phyloP scores from a whole-genome alignment of 2,329 filamentous ascomycete species.

The Sporothrix phasma region DNA sequence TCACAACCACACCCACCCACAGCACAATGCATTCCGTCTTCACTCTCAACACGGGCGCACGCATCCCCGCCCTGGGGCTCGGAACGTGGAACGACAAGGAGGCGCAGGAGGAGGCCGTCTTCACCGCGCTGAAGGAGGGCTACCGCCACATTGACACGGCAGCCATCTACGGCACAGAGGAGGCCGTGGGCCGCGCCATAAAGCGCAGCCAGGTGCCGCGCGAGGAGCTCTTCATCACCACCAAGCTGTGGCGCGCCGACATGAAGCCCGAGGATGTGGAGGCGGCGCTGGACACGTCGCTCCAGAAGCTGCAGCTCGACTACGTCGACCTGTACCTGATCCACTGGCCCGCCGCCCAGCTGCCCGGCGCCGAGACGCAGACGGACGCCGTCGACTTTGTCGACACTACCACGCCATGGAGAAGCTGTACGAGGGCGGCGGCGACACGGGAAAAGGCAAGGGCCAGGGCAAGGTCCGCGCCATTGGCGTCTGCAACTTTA shows the following conservation, averaged over 20 bases:
- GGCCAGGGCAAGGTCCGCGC: conserved; percentile 43
- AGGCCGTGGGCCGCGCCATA: conserved; percentile 49
- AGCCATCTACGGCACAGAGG: conserved; percentile 55
- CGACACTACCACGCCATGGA: conserved; percentile 47
- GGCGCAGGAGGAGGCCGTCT: conserved; percentile 1
- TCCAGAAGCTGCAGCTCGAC: conserved; percentile 39
- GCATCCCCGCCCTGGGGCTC: conserved; percentile 17
- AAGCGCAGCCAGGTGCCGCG: conserved; percentile 40
- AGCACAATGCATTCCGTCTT: not conserved
- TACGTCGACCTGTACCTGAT: conserved; percentile 18
- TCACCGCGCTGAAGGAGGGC: conserved; percentile 35
- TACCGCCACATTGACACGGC: conserved; percentile 51
- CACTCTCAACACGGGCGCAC: conserved; percentile 2
- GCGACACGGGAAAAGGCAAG: too few relatives aligned
- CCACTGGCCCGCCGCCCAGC: conserved; percentile 11
- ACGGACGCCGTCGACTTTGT: not conserved
- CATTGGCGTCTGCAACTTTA: conserved; percentile 54
- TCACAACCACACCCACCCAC: not conserved
- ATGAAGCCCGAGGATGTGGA: conserved; percentile 47
- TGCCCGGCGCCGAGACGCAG: not conserved
- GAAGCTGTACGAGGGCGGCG: conserved; percentile 42
- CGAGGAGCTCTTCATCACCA: conserved; percentile 51
- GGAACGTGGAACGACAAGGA: conserved; percentile 13
- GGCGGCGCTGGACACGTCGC: conserved; percentile 51
- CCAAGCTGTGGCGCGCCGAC: conserved; percentile 57